Evolutionary conservation across 2,329 filamentous ascomycete species (phyloP).

Genomic region (Paecilomyces dactylethromorphus): DNA sequence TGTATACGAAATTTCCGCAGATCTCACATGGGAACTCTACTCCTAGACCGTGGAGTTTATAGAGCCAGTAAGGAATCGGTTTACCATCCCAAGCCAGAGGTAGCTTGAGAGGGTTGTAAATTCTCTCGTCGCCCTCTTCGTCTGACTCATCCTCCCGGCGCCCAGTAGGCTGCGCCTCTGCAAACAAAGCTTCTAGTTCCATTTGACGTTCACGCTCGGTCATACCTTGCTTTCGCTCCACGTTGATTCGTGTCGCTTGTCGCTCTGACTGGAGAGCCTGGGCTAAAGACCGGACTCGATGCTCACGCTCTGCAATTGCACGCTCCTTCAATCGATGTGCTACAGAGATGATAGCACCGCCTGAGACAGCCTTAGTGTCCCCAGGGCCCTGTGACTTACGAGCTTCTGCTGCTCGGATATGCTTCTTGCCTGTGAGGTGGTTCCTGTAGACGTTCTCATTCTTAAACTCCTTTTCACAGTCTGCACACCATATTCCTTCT

Average conservation of each 20-base stretch:
- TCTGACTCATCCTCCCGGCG: conserved; percentile 57
- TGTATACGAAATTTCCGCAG: conserved; percentile 98
- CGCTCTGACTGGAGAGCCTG: conserved; percentile 80
- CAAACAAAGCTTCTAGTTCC: conserved; percentile 81
- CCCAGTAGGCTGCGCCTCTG: conserved; percentile 44
- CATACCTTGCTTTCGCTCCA: conserved; percentile 95
- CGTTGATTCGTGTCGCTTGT: conserved; percentile 83
- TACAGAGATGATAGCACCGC: conserved; percentile 14
- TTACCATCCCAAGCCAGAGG: conserved; percentile 98
- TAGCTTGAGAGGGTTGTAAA: conserved; percentile 95
- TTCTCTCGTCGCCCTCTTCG: conserved; percentile 73
- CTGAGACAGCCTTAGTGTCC: conserved; percentile 18
- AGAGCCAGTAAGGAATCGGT: conserved; percentile 97
- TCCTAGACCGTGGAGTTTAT: conserved; percentile 90
- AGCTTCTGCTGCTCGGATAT: conserved; percentile 72
- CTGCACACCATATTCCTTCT: conserved; percentile 78
- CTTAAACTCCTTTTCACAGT: conserved; percentile 91
- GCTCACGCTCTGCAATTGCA: conserved; percentile 83
- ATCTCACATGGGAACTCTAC: conserved; percentile 95
- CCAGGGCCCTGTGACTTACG: conserved; percentile 41
- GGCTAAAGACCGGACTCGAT: conserved; percentile 71
- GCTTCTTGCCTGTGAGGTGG: conserved; percentile 86
- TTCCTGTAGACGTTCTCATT: conserved; percentile 92
- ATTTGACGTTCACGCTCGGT: conserved; percentile 92
- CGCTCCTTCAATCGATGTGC: conserved; percentile 67